Percentiles rank a stretch among this genome's conserved stretches.
Evolutionary conservation across 2,329 filamentous ascomycete species (phyloP).

Genomic region (Ramularia endophylla): DNA sequence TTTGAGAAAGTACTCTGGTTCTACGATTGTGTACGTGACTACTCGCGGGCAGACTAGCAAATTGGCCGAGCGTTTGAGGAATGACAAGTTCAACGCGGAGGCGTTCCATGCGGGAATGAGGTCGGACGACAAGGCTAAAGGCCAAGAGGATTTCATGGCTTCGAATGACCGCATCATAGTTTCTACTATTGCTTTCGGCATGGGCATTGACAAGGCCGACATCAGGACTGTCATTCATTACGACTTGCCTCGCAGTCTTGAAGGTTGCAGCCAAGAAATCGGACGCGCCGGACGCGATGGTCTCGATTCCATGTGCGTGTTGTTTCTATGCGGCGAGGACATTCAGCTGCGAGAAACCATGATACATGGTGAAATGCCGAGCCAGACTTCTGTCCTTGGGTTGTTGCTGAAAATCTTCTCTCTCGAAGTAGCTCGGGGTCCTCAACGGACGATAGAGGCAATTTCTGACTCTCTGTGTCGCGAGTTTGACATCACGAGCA

Average conservation of each 20-base stretch:
- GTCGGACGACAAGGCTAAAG: constrained; percentile 58
- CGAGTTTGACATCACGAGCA: constrained; percentile 14
- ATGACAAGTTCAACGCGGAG: too few species aligned
- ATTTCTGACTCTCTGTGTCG: too few species aligned
- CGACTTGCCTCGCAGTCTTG: constrained; percentile 83
- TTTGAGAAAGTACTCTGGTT: constrained; percentile 71
- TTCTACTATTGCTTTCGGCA: constrained; percentile 96
- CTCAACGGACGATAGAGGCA: too few species aligned
- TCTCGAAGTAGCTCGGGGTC: too few species aligned
- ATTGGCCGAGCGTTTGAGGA: too few species aligned
- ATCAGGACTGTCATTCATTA: constrained; percentile 96
- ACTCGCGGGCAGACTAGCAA: too few species aligned
- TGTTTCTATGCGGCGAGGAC: constrained; percentile 53
- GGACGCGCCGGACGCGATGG: constrained; percentile 91
- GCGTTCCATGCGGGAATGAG: constrained; percentile 84
- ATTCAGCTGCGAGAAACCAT: constrained; percentile 56
- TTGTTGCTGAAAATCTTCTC: too few species aligned
- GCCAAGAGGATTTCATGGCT: constrained; percentile 78
- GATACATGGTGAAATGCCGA: constrained; percentile 54
- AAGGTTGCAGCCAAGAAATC: constrained; percentile 98
- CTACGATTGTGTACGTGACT: too few species aligned
- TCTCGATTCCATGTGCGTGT: constrained; percentile 50
- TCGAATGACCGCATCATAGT: constrained; percentile 82
- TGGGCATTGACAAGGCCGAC: constrained; percentile 98
- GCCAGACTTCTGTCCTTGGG: constrained; percentile 41